Evolutionary conservation across 2,329 filamentous ascomycete species (phyloP).

Genomic region (Fusarium heterosporum): DNA sequence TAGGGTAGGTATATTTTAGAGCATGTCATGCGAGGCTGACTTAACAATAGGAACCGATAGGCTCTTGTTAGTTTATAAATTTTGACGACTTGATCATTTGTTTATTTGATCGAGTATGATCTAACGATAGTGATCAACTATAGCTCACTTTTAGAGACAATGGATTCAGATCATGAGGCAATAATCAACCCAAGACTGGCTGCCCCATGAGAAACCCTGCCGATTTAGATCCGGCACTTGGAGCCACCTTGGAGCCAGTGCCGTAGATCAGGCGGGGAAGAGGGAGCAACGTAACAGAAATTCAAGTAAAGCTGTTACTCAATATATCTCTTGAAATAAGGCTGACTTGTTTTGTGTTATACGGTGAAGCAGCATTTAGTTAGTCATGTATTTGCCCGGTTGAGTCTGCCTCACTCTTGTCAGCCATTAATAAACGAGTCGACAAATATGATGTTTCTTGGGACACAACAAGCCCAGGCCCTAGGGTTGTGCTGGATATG

Average conservation of each 20-base stretch:
- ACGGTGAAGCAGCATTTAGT: constrained; percentile 26
- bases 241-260: neutral
- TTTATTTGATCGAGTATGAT: neutral
- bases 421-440: constrained; percentile 5
- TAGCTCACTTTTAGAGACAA: neutral
- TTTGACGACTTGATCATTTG: neutral
- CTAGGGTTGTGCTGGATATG: neutral
- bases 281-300: neutral
- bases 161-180: neutral
- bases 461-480: constrained; percentile 4
- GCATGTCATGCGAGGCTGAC: neutral
- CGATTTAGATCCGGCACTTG: constrained; percentile 30
- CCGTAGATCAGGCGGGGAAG: constrained; percentile 19
- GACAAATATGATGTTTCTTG: neutral
- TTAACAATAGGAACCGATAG: neutral
- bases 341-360: constrained; percentile 4
- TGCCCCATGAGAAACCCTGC: constrained; percentile 9
- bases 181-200: neutral
- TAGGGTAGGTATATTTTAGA: neutral
- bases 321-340: neutral
- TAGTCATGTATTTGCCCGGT: constrained; percentile 7
- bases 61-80: neutral
- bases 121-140: neutral
- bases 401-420: constrained; percentile 39
- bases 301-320: neutral